A percentile compares a stretch with the other conserved stretches of the same genome.
Conservation (phyloP, 352 stramenopile genomes). For the Aphanomyces cochlioides region DNA sequence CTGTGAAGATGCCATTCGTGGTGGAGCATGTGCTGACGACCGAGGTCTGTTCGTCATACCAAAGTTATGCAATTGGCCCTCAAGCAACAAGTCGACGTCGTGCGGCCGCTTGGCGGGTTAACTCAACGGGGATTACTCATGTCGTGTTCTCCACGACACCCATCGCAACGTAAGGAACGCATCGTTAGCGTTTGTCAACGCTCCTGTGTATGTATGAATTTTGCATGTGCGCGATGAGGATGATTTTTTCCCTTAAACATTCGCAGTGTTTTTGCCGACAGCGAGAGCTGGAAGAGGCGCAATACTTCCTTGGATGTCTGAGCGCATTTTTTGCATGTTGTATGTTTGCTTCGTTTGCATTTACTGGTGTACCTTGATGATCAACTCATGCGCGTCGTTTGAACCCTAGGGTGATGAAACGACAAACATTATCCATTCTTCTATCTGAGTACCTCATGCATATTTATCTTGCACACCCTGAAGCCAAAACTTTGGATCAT, state of each 20-base stretch:
- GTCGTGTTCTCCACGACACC: constrained; percentile 89
- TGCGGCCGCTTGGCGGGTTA: constrained; percentile 73
- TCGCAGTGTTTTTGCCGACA: constrained; percentile 38
- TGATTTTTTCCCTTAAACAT: constrained; percentile 79
- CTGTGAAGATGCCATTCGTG: constrained; percentile 16
- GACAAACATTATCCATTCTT: constrained; percentile 77
- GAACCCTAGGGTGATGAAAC: constrained; percentile 70
- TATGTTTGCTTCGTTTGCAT: constrained; percentile 4
- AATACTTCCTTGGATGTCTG: constrained; percentile 44
- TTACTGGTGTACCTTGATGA: constrained; percentile 52
- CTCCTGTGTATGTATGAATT: constrained; percentile 30
- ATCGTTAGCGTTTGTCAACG: constrained; percentile 49
- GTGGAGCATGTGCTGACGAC: constrained; percentile 40
- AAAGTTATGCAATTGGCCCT: constrained; percentile 91
- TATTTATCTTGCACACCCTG: not conserved
- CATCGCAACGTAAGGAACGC: constrained; percentile 32
- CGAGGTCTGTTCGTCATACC: constrained; percentile 87
- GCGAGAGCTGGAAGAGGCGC: constrained; percentile 21
- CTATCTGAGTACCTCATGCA: constrained; percentile 53
- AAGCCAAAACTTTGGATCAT: not conserved
- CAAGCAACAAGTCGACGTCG: constrained; percentile 48
- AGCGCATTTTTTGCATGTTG: constrained; percentile 19
- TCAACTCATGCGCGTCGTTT: constrained; percentile 78
- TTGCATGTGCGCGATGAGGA: constrained; percentile 65
- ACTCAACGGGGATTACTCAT: constrained; percentile 90